Evolutionary conservation across 371 early-diverging fungal genomes (phyloP).

Genomic region (Parasitella parasitica): DNA sequence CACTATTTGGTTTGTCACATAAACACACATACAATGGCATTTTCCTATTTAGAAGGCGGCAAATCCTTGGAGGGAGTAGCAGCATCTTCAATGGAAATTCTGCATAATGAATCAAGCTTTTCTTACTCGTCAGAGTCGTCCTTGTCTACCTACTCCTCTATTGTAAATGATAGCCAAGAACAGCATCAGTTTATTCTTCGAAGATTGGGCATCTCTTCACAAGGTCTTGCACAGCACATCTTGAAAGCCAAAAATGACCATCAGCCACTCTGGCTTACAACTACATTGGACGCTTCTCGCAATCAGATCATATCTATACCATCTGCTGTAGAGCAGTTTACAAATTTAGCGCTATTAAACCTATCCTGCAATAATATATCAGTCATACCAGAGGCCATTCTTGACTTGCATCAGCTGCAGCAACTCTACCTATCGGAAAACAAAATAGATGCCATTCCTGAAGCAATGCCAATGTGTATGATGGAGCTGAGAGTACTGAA

Average conservation of each 20-base stretch:
- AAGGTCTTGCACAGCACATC: background rate
- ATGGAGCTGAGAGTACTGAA: constrained; percentile 39
- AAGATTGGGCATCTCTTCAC: constrained; percentile 1
- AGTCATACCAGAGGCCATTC: constrained; percentile 48
- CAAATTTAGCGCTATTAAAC: constrained; percentile 43
- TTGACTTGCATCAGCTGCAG: constrained; percentile 46
- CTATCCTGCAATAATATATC: constrained; percentile 54
- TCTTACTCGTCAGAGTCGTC: constrained; percentile 1
- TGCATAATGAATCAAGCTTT: background rate
- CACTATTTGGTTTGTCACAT: no score
- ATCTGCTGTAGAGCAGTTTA: constrained; percentile 14
- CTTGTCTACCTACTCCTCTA: background rate
- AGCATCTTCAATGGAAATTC: background rate
- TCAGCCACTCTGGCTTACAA: no score
- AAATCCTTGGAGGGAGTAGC: constrained; percentile 2
- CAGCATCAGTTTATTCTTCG: background rate
- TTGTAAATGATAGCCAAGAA: background rate
- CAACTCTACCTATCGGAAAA: constrained; percentile 57
- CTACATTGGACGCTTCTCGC: constrained; percentile 41
- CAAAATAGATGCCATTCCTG: constrained; percentile 41
- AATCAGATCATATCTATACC: constrained; percentile 43
- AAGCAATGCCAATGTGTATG: constrained; percentile 41
- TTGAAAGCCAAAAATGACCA: background rate
- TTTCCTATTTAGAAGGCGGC: constrained; percentile 2
- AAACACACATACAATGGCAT: background rate